Conservation (phyloP, 495 filamentous ascomycete species). For the Tuber microsphaerosporum region DNA sequence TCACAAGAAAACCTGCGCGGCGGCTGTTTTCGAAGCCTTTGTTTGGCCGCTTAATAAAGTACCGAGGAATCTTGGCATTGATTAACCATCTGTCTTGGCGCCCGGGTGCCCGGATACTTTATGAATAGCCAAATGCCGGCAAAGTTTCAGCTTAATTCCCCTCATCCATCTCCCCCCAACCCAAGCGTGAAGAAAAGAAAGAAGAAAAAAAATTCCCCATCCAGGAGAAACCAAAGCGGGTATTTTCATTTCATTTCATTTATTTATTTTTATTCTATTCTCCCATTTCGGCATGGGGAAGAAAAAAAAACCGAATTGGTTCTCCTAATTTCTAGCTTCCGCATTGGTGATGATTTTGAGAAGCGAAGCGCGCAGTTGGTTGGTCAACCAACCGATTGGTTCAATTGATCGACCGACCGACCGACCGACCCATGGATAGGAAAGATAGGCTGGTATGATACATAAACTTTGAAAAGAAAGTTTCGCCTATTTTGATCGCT, state of each 20-base stretch:
- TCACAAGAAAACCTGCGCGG: not conserved
- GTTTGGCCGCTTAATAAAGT: not conserved
- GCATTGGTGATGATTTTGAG: not conserved
- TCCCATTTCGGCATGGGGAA: not conserved
- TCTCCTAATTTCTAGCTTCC: not conserved
- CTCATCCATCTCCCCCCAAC: not conserved
- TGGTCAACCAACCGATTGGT: not conserved
- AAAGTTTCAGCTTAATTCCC: not conserved
- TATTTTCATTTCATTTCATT: too few species aligned
- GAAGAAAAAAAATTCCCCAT: not conserved
- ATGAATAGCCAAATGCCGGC: too few species aligned
- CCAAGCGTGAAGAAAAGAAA: not conserved
- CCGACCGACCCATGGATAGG: not conserved
- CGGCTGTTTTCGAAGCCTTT: not conserved
- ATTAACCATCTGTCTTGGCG: not conserved
- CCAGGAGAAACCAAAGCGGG: not conserved
- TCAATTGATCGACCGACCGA: not conserved
- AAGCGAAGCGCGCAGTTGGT: not conserved
- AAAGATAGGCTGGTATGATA: not conserved
- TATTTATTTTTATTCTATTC: not conserved
- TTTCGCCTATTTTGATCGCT: slow-evolving; percentile 1
- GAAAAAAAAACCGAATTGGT: not conserved
- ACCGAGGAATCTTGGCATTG: not conserved
- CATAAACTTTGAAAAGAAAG: too few species aligned
- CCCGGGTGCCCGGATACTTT: too few species aligned